These are phyloP conservation scores for Podaxis mareebaensis DNA, from an alignment of 768 basidiomycete genomes.

Conservation along the genomic window DNA sequence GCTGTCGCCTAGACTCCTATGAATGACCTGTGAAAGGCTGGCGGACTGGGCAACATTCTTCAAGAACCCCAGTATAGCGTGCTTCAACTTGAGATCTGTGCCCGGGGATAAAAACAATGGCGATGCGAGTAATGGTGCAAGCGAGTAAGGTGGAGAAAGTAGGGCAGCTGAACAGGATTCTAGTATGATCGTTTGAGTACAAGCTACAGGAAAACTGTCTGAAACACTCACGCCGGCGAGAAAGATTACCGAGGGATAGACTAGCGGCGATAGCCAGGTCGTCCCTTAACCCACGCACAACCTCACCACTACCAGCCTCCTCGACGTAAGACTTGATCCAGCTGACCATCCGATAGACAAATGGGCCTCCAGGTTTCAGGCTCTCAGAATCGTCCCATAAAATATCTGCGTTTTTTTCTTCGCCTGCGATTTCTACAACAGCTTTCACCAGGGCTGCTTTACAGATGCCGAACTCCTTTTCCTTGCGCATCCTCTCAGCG, in stretches of 20 bases:
- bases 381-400: constrained; percentile 71
- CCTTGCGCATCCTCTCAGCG: constrained; percentile 54
- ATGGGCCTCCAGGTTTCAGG: constrained; percentile 61
- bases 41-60: constrained; percentile 81
- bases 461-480: constrained; percentile 76
- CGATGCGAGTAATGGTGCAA: constrained; percentile 64
- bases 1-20: constrained; percentile 57
- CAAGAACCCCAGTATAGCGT: constrained; percentile 83
- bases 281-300: constrained; percentile 41
- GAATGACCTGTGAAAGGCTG: constrained; percentile 57
- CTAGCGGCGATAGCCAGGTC: constrained; percentile 85
- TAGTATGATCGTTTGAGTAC: constrained; percentile 28
- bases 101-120: constrained; percentile 50
- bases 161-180: constrained; percentile 63
- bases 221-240: constrained; percentile 60
- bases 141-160: constrained; percentile 61
- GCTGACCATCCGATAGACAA: constrained; percentile 70
- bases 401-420: constrained; percentile 74
- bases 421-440: constrained; percentile 83
- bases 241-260: constrained; percentile 80
- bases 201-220: neutral
- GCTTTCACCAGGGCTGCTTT: constrained; percentile 86
- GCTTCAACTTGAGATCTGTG: constrained; percentile 81
- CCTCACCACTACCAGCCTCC: constrained; percentile 32
- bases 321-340: constrained; percentile 69